phyloP scores from a whole-genome alignment of 1,139 yeast genomes.

The Pichia sp. region DNA sequence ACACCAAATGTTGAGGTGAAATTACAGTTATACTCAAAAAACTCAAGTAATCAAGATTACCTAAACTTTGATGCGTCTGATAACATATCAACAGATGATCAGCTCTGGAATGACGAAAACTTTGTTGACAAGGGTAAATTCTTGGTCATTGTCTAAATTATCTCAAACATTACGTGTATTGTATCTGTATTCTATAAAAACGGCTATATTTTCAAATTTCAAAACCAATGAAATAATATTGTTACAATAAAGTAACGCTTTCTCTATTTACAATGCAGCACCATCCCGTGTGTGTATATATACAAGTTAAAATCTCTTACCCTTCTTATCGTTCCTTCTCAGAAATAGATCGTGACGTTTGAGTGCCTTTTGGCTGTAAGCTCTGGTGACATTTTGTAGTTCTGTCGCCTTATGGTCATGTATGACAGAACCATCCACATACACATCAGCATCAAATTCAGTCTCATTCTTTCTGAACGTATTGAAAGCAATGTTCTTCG shows the following conservation, averaged over 20 bases:
- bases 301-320: too few species aligned
- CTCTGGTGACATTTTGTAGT: constrained; percentile 30
- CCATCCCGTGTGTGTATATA: too few species aligned
- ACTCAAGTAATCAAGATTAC: constrained; percentile 20
- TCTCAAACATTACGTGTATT: too few species aligned
- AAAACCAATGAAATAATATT: too few species aligned
- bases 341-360: constrained; percentile 16
- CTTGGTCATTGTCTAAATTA: constrained; percentile 19
- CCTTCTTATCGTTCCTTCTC: too few species aligned
- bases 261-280: too few species aligned
- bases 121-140: constrained; percentile 28
- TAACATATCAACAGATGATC: constrained; percentile 16
- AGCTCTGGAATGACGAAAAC: constrained; percentile 20
- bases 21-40: constrained; percentile 24
- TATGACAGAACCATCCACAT: constrained; percentile 17
- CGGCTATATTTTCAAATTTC: too few species aligned
- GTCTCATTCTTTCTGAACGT: constrained; percentile 15
- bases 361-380: constrained; percentile 32
- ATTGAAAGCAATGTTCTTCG: constrained; percentile 20
- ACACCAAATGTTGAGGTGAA: constrained; percentile 17
- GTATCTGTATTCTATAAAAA: too few species aligned
- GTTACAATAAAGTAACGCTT: too few species aligned
- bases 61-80: constrained; percentile 15
- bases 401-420: constrained; percentile 24
- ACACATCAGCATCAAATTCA: constrained; percentile 17